A percentile compares a stretch with the other conserved stretches of the same genome.
phyloP scores from a whole-genome alignment of 768 basidiomycete species.

The Hericium rajendrae region DNA sequence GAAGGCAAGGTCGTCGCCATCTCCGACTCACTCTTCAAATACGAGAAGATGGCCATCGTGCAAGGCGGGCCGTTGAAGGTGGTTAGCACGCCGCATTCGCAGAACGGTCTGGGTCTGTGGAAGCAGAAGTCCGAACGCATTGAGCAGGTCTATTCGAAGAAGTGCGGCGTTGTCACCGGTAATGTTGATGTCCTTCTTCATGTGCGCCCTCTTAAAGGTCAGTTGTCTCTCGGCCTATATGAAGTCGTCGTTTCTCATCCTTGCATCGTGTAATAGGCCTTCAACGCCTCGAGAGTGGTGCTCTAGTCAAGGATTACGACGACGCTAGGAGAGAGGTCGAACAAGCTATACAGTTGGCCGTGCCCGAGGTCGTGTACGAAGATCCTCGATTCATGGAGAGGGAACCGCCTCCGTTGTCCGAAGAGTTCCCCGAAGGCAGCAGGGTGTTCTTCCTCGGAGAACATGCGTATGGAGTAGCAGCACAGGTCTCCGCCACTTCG shows the following conservation, averaged over 20 bases:
- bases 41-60: constrained; percentile 58
- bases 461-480: constrained; percentile 92
- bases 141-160: constrained; percentile 81
- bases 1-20: constrained; percentile 84
- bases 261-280: constrained; percentile 45
- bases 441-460: constrained; percentile 95
- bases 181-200: constrained; percentile 74
- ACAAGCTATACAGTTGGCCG: constrained; percentile 79
- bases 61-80: constrained; percentile 44
- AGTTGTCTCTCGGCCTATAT: constrained; percentile 5
- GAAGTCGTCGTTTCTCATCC: neutral
- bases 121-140: constrained; percentile 73
- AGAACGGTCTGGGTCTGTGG: constrained; percentile 64
- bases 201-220: constrained; percentile 86
- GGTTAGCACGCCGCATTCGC: constrained; percentile 64
- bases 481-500: constrained; percentile 71
- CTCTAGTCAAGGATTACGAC: constrained; percentile 94
- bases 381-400: constrained; percentile 83
- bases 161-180: constrained; percentile 79
- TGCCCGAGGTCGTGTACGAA: constrained; percentile 74
- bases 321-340: constrained; percentile 71
- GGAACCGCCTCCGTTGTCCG: constrained; percentile 68
- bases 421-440: constrained; percentile 85
- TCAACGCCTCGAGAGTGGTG: constrained; percentile 79
- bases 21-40: constrained; percentile 81